Base-by-base conservation (phyloP, 345 rosid genomes). In the Alliaria petiolata region DNA sequence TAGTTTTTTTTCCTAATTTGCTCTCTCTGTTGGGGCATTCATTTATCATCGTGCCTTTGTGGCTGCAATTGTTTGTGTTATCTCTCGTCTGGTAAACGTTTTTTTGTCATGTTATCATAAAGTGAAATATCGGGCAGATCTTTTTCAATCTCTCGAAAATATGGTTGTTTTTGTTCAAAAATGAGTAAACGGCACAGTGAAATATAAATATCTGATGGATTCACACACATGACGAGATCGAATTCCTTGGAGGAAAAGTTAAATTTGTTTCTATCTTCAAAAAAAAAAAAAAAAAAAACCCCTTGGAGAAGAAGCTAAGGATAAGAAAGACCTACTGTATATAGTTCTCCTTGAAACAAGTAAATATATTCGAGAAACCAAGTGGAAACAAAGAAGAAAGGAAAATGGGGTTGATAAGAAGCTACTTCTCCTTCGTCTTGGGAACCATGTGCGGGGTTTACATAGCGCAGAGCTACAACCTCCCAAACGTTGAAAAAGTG, bases 401-500 rank as follows among this genome's bases (percentile, higher is more conserved):
- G 39, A 28, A 15, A 19, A 84, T 84, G 91, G 83, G 85, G 13
- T 19, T 77, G 0, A 58, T 80, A 19, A 60, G 70, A 57, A 75
- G 70, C 6, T 57, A 42, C 8, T 79, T 81, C 76, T 57, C 78
- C 19, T 77, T 86, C 25, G 10, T 79, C 44, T 10, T 72, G 1
- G 87, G 85, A 15, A 72, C 87, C 39, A 52, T 55, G 11, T 44
- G 65, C 19, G 91, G 89, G 26, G 57, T 77, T 33, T 77, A 85
- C 59, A 20, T 76, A 38, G 85, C 89, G 43, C 89, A 81, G 82
- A 85, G 68, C 80, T 83, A 85, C 76, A 56, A 67, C 44, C 71
- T 79, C 60, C 85, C 85, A 7, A 76, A 83, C 71, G 14, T 81
- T 13, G 70, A 55, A n/a, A 83, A 72, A 35, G 34, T 82, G 72